Percentiles rank a stretch among this genome's conserved stretches.
These are phyloP conservation scores for Lentinula aciculospora DNA, from an alignment of 768 basidiomycete genomes.

Conservation along the genomic window DNA sequence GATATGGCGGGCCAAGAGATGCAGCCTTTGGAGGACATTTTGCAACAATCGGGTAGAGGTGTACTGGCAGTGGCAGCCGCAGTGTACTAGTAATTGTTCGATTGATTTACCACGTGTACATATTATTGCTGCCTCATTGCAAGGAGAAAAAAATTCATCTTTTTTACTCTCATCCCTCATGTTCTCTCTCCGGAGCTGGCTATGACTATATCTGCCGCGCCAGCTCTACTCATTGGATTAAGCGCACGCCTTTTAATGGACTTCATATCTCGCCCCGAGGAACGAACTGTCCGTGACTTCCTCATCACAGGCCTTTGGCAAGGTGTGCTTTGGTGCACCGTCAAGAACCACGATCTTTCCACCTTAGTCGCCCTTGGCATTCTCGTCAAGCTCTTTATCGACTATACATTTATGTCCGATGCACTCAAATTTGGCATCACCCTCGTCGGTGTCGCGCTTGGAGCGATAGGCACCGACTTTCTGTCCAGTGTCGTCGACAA, in stretches of 20 bases:
- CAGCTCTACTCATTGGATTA: constrained; percentile 68
- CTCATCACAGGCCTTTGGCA: constrained; percentile 71
- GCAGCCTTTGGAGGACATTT: constrained; percentile 34
- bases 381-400: constrained; percentile 55
- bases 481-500: constrained; percentile 61
- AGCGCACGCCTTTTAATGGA: constrained; percentile 69
- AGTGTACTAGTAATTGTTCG: not conserved
- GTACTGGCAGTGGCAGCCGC: no score
- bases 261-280: constrained; percentile 41
- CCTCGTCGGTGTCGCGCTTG: constrained; percentile 61
- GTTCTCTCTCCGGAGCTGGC: constrained; percentile 6
- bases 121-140: not conserved
- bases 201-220: constrained; percentile 36
- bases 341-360: constrained; percentile 48
- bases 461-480: constrained; percentile 66
- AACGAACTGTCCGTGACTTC: constrained; percentile 48
- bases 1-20: no score
- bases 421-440: constrained; percentile 50
- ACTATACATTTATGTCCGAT: constrained; percentile 54
- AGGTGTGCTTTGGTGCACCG: constrained; percentile 67
- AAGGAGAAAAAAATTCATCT: not conserved
- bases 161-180: not conserved
- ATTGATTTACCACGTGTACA: constrained; percentile 8
- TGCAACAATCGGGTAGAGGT: no score
- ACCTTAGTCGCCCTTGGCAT: constrained; percentile 54